Percentiles rank a stretch among this genome's conserved stretches.
Conservation (phyloP, 495 filamentous ascomycete species). For the Apodospora peruviana region DNA sequence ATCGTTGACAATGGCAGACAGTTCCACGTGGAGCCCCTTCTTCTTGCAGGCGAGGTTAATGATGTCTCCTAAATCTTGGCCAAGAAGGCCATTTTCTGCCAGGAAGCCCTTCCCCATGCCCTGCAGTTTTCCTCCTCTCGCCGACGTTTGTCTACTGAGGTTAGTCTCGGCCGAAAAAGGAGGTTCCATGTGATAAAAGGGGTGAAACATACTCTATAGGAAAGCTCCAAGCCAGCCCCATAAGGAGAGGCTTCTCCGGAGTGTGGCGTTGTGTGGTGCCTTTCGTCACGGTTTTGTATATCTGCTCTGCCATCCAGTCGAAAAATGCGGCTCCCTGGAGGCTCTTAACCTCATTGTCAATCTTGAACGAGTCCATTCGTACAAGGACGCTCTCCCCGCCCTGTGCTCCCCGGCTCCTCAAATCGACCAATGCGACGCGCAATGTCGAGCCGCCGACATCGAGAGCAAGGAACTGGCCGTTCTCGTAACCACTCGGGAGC, state of each 20-base stretch:
- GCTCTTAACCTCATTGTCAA: slow-evolving; percentile 38
- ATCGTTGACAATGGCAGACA: slow-evolving; percentile 80
- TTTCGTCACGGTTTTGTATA: slow-evolving; percentile 48
- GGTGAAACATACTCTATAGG: slow-evolving; percentile 64
- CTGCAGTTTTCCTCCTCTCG: slow-evolving; percentile 68
- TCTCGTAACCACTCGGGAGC: slow-evolving; percentile 66
- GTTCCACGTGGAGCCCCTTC: slow-evolving; percentile 50
- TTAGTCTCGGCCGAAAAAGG: slow-evolving; percentile 11
- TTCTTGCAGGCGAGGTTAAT: slow-evolving; percentile 43
- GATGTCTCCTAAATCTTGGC: slow-evolving; percentile 47
- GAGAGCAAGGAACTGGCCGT: slow-evolving; percentile 54
- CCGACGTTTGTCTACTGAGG: slow-evolving; percentile 62
- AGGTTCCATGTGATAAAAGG: background rate
- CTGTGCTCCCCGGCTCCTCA: slow-evolving; percentile 39
- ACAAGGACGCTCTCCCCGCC: slow-evolving; percentile 33
- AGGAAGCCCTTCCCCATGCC: slow-evolving; percentile 82
- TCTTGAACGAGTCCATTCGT: slow-evolving; percentile 44
- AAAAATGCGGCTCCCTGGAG: slow-evolving; percentile 56
- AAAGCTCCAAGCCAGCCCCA: slow-evolving; percentile 85
- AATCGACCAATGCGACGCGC: slow-evolving; percentile 70
- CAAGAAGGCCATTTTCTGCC: slow-evolving; percentile 44
- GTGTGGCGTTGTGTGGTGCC: slow-evolving; percentile 24
- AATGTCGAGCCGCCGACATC: slow-evolving; percentile 75
- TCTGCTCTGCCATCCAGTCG: slow-evolving; percentile 77
- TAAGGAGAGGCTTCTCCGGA: slow-evolving; percentile 31